These are phyloP conservation scores for Didymella keratinophila DNA, from an alignment of 2,329 filamentous ascomycete species.

Conservation along the genomic window DNA sequence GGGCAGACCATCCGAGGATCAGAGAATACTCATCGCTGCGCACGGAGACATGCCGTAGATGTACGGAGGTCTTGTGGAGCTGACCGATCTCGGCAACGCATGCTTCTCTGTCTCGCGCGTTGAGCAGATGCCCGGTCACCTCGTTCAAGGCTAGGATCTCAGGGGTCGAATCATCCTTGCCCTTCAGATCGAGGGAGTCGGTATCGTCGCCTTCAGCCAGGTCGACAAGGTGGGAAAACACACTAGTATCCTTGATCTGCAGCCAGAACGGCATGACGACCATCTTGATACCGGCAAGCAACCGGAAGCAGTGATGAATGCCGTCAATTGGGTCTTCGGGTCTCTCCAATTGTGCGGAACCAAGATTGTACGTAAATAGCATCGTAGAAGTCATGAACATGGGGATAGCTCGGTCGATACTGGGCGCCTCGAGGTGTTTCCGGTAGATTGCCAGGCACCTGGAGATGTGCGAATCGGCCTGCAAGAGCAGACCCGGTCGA, in stretches of 20 bases:
- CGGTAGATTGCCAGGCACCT: conserved; percentile 36
- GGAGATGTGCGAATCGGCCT: conserved; percentile 41
- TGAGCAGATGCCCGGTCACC: conserved; percentile 32
- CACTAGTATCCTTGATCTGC: conserved; percentile 27
- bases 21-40: conserved; percentile 36
- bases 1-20: conserved; percentile 38
- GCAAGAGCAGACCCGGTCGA: conserved; percentile 32
- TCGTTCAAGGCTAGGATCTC: conserved; percentile 36
- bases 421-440: conserved; percentile 33
- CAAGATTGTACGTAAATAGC: conserved; percentile 42
- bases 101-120: conserved; percentile 30
- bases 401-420: conserved; percentile 30
- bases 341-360: conserved; percentile 35
- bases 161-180: conserved; percentile 25
- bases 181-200: conserved; percentile 23
- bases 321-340: conserved; percentile 40
- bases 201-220: conserved; percentile 19
- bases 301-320: conserved; percentile 42
- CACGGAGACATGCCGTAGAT: conserved; percentile 27
- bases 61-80: conserved; percentile 33
- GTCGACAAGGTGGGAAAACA: conserved; percentile 29
- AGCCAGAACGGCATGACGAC: conserved; percentile 37
- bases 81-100: conserved; percentile 35
- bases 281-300: conserved; percentile 38
- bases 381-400: conserved; percentile 44